phyloP scores from a whole-genome alignment of 208 protist species.

The Porcisia hertigi region DNA sequence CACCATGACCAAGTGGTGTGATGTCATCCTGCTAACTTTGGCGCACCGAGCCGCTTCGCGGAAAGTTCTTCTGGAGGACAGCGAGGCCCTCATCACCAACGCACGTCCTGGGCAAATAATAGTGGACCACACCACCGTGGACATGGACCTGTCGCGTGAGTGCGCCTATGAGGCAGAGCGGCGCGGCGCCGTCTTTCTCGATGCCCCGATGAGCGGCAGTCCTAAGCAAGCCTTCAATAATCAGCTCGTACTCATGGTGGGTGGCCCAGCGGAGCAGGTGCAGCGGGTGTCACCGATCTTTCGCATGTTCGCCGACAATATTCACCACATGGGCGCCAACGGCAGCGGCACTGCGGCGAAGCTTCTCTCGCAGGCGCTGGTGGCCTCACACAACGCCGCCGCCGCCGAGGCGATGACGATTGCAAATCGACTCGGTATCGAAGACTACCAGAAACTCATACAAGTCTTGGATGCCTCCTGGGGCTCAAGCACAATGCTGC shows the following conservation, averaged over 20 bases:
- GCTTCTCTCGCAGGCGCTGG: conserved; percentile 78
- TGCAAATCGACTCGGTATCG: conserved; percentile 73
- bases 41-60: conserved; percentile 51
- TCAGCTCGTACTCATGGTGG: conserved; percentile 87
- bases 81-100: conserved; percentile 67
- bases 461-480: conserved; percentile 85
- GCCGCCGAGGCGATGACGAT: conserved; percentile 88
- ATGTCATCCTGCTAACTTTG: conserved; percentile 73
- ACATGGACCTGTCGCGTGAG: conserved; percentile 70
- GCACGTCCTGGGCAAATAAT: conserved; percentile 84
- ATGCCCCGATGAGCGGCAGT: conserved; percentile 86
- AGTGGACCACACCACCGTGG: conserved; percentile 89
- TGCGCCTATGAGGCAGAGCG: conserved; percentile 59
- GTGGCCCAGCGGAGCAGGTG: conserved; percentile 68
- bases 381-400: conserved; percentile 85
- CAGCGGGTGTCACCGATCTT: conserved; percentile 79
- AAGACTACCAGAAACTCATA: conserved; percentile 72
- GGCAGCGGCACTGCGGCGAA: conserved; percentile 79
- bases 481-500: conserved; percentile 86
- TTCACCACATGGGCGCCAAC: conserved; percentile 85
- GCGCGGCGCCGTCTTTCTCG: conserved; percentile 80
- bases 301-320: conserved; percentile 82
- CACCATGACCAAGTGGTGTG: conserved; percentile 89
- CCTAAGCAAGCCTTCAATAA: conserved; percentile 80
- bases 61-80: conserved; percentile 61